Evolutionary conservation across 495 filamentous ascomycete species (phyloP), one percentile per base, ranked within the genome.

Genomic region (Penicillium lividum): DNA sequence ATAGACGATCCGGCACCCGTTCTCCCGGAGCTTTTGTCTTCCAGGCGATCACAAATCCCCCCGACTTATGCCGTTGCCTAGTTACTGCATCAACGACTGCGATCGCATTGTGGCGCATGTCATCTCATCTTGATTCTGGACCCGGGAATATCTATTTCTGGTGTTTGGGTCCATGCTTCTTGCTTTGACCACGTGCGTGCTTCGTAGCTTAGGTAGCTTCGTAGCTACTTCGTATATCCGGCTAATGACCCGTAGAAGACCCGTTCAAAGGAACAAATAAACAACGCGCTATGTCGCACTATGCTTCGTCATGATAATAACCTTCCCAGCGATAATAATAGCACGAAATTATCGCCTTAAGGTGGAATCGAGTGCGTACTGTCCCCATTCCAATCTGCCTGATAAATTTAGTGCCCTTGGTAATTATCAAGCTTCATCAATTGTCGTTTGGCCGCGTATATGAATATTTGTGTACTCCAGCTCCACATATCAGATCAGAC

Each of bases 61-160:
- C 38, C 38, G 15, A n/a, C 38, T 40, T 40, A 40, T 40, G 38
- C 15, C 10, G 38, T 13, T 40, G 38, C 38, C 38, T 40, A 27
- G 1, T 3, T 29, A 30, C 38, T 15, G 5, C 27, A 13, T 27
- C 54, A 43, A 28, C 48, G 29, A 15, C n/a, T 9, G 11, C 36
- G 45, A 45, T 55, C 51, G 34, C 40, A 1, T 28, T 51, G 60
- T 58, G 60, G 60, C 60, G 54, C 56, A 50, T 59, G 46, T 15
- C 30, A 51, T 50, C 54, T 15, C 30, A 30, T 47, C 44, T 47
- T 15, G 38, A 40, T 16, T 16, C 38, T 15, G 15, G 38, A 40
- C 15, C 38, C 15, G 13, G 31, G 31, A 22, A 22, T 22, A 40
- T 40, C 38, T 40, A 40, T 16, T 40, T 40, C 38, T 40, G 15